Percentiles rank a stretch among this genome's conserved stretches.
Conservation (phyloP, 768 basidiomycete genomes). For the Leccinum obscurum region DNA sequence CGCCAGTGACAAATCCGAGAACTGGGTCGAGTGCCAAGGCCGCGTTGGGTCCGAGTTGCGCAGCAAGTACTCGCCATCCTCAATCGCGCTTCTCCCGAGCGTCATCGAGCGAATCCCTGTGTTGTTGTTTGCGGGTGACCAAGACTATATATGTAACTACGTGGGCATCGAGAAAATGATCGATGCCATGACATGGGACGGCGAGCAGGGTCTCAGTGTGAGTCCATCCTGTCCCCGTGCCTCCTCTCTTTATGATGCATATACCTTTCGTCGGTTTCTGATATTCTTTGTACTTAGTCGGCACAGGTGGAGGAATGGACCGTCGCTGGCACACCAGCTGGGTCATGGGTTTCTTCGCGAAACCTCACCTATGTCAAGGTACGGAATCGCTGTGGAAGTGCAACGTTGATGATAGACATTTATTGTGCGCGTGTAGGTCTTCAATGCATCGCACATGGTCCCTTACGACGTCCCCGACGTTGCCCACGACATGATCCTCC, state of each 20-base stretch:
- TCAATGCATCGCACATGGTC: slow-evolving; percentile 96
- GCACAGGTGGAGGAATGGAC: slow-evolving; percentile 73
- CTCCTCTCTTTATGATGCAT: background rate
- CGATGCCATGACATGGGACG: slow-evolving; percentile 82
- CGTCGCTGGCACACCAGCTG: slow-evolving; percentile 75
- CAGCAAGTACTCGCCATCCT: slow-evolving; percentile 56
- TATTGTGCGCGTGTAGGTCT: slow-evolving; percentile 50
- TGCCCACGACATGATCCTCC: slow-evolving; percentile 97
- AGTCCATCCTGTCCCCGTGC: slow-evolving; percentile 28
- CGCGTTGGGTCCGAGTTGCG: slow-evolving; percentile 65
- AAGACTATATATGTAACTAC: slow-evolving; percentile 97
- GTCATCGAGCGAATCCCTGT: slow-evolving; percentile 80
- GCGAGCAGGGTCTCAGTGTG: slow-evolving; percentile 80
- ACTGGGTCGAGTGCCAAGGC: slow-evolving; percentile 85
- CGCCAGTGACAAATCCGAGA: slow-evolving; percentile 69
- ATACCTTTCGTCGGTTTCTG: slow-evolving; percentile 4
- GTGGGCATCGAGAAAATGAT: slow-evolving; percentile 88
- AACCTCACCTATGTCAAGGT: slow-evolving; percentile 95
- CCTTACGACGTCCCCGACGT: slow-evolving; percentile 84
- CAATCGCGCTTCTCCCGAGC: slow-evolving; percentile 73
- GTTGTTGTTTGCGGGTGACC: slow-evolving; percentile 92
- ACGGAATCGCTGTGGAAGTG: background rate
- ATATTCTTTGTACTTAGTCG: slow-evolving; percentile 38
- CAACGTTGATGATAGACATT: background rate
- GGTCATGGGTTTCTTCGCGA: slow-evolving; percentile 87